These are phyloP conservation scores for Sporothrix brunneoviolacea DNA, from an alignment of 2,329 filamentous ascomycete genomes.

Conservation along the genomic window DNA sequence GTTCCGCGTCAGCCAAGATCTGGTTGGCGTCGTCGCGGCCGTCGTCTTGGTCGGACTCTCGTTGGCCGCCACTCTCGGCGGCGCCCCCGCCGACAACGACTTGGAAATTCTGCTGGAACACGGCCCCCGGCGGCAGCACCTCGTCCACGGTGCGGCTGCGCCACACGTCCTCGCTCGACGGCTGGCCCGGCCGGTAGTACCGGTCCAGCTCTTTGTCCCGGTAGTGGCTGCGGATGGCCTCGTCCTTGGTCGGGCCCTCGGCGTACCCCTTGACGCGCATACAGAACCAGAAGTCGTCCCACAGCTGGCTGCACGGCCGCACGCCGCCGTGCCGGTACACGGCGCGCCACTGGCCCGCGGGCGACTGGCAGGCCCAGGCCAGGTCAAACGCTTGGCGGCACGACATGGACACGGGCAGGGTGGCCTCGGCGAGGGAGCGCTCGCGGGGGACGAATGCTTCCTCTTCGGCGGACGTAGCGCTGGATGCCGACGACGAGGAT, in stretches of 20 bases:
- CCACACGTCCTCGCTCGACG: constrained; percentile 90
- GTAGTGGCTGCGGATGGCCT: constrained; percentile 61
- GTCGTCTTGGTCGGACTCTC: constrained; percentile 31
- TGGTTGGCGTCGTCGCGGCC: constrained; percentile 38
- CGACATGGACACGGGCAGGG: constrained; percentile 77
- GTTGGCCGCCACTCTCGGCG: neutral
- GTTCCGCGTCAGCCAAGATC: constrained; percentile 30
- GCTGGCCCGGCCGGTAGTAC: constrained; percentile 57
- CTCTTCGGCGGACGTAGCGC: constrained; percentile 13
- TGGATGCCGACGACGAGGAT: constrained; percentile 19
- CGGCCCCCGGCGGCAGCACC: constrained; percentile 44
- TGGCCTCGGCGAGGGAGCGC: constrained; percentile 50
- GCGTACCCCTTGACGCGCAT: constrained; percentile 70
- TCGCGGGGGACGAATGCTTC: constrained; percentile 12
- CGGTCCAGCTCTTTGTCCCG: constrained; percentile 57
- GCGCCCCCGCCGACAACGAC: constrained; percentile 28
- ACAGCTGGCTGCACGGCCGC: constrained; percentile 72
- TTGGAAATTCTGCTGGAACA: constrained; percentile 31
- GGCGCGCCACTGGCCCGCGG: constrained; percentile 86
- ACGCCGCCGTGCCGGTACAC: constrained; percentile 81
- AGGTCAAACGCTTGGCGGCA: constrained; percentile 87
- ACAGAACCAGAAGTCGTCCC: constrained; percentile 96
- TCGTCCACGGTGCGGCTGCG: constrained; percentile 52
- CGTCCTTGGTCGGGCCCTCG: constrained; percentile 48
- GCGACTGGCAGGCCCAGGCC: constrained; percentile 87